phyloP scores from a whole-genome alignment of 176 grass and related monocot species.

The Urochloa ruziziensis region DNA sequence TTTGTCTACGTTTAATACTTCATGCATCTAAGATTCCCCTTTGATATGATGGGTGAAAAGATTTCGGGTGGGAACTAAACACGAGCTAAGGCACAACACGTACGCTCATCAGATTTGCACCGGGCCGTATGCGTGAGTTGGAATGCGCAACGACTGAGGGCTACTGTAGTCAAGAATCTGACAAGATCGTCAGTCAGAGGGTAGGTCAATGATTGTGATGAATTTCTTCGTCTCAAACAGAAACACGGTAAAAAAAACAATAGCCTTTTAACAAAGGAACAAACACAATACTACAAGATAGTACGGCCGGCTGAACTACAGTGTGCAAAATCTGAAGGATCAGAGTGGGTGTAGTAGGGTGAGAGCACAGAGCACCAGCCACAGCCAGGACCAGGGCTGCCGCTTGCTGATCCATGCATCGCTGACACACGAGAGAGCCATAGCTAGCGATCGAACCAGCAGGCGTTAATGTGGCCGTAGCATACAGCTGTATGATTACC shows the following conservation, averaged over 20 bases:
- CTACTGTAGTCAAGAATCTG: too few species aligned
- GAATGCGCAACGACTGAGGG: too few species aligned
- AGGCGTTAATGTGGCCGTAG: neutral
- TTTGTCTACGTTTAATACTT: too few species aligned
- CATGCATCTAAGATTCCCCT: too few species aligned
- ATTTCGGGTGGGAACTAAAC: too few species aligned
- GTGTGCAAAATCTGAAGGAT: neutral
- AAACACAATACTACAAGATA: neutral
- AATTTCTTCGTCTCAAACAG: too few species aligned
- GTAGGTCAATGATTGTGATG: too few species aligned
- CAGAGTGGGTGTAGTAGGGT: neutral
- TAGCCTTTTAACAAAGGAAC: neutral
- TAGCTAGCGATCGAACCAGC: neutral
- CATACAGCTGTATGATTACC: conserved; percentile 8
- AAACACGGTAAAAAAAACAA: neutral
- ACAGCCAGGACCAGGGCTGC: neutral
- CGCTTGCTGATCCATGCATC: neutral
- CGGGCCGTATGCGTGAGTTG: too few species aligned
- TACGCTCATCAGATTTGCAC: too few species aligned
- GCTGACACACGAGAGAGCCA: neutral
- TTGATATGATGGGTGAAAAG: too few species aligned
- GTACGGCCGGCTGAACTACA: neutral
- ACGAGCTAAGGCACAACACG: too few species aligned
- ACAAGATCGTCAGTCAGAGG: too few species aligned
- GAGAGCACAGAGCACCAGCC: neutral